phyloP scores from a whole-genome alignment of 805 yeast species.

The Metschnikowia bowlesiae region DNA sequence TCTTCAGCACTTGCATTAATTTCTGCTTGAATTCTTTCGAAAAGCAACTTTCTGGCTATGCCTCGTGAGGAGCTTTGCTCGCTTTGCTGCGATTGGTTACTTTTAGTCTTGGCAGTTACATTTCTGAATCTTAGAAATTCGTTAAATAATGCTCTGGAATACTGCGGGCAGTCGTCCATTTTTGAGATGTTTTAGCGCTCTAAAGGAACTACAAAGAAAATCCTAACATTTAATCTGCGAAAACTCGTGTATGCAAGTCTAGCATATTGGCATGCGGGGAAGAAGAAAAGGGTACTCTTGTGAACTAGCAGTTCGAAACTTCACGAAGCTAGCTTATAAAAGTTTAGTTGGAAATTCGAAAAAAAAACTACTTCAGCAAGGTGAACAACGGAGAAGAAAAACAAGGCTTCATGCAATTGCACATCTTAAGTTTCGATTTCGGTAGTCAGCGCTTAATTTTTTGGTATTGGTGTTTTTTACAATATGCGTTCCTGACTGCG shows the following conservation, averaged over 20 bases:
- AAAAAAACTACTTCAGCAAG: too few species aligned
- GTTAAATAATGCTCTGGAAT: not conserved
- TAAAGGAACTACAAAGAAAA: not conserved
- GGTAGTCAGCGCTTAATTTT: not conserved
- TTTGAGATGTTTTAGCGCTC: not conserved
- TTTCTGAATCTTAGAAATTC: not conserved
- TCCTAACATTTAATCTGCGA: not conserved
- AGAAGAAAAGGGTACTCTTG: not conserved
- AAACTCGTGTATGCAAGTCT: not conserved
- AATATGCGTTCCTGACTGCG: not conserved
- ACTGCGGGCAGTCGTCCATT: not conserved
- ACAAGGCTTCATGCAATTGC: not conserved
- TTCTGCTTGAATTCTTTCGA: not conserved
- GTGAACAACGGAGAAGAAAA: not conserved
- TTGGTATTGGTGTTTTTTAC: not conserved
- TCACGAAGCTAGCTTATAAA: too few species aligned
- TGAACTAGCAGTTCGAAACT: not conserved
- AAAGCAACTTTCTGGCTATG: not conserved
- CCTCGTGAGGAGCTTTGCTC: not conserved
- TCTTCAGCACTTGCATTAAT: not conserved
- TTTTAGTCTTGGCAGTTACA: not conserved
- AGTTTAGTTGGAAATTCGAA: too few species aligned
- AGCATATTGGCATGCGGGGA: not conserved
- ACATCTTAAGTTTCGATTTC: not conserved
- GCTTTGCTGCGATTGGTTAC: not conserved